Evolutionary conservation across 495 filamentous ascomycete species (phyloP).

Genomic region (Beverwykella pulmonaria): DNA sequence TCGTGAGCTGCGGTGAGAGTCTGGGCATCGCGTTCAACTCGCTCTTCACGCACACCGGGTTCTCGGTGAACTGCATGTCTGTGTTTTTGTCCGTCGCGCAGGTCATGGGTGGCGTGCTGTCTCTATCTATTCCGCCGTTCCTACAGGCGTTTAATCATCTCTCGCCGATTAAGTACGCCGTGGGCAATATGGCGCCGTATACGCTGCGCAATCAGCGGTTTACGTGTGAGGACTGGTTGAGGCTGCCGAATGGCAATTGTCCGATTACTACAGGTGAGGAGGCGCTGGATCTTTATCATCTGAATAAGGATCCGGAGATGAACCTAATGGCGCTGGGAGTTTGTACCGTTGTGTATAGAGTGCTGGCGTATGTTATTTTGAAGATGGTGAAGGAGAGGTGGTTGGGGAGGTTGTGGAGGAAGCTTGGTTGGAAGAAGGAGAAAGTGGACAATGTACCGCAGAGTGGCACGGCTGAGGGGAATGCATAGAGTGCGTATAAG

Average conservation of each 20-base stretch:
- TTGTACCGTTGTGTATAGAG: constrained; percentile 63
- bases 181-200: constrained; percentile 65
- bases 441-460: no score
- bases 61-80: constrained; percentile 69
- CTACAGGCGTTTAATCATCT: constrained; percentile 70
- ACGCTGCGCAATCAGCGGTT: constrained; percentile 60
- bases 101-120: constrained; percentile 68
- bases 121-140: constrained; percentile 63
- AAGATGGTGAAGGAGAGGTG: constrained; percentile 51
- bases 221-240: constrained; percentile 59
- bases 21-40: constrained; percentile 81
- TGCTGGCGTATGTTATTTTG: constrained; percentile 64
- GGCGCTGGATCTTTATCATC: constrained; percentile 64
- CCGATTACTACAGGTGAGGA: constrained; percentile 63
- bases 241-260: constrained; percentile 60
- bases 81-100: constrained; percentile 66
- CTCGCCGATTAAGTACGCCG: constrained; percentile 67
- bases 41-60: constrained; percentile 71
- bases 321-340: constrained; percentile 64
- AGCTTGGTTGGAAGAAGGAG: constrained; percentile 10
- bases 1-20: constrained; percentile 72
- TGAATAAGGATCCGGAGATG: constrained; percentile 58
- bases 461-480: background rate
- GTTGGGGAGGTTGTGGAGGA: constrained; percentile 40
- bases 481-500: background rate